Evolutionary conservation across 192 early-diverging fungal genomes (phyloP).

Genomic region (Umbelopsis ramanniana): DNA sequence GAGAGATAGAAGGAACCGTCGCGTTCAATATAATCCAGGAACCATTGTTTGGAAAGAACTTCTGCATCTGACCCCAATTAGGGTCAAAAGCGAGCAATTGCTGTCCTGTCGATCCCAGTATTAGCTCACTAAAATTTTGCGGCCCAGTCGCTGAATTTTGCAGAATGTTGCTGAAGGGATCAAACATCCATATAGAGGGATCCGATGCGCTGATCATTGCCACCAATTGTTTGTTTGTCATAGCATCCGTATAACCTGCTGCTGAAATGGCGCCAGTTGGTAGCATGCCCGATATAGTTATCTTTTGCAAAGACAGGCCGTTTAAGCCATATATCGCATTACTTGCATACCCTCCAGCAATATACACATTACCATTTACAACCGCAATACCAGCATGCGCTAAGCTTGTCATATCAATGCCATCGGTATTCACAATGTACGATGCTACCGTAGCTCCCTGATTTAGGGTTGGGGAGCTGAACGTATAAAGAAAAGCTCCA

Average conservation of each 20-base stretch:
- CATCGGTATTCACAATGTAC: background rate
- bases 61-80: conserved; percentile 8
- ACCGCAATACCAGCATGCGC: background rate
- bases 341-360: conserved; percentile 11
- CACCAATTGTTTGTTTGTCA: conserved; percentile 16
- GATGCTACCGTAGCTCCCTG: background rate
- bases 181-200: conserved; percentile 18
- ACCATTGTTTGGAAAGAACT: background rate
- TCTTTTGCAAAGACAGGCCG: background rate
- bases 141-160: conserved; percentile 13
- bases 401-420: conserved; percentile 2
- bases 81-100: conserved; percentile 13
- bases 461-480: background rate
- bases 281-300: background rate
- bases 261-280: conserved; percentile 11
- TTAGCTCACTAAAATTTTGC: background rate
- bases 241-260: background rate
- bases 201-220: conserved; percentile 18
- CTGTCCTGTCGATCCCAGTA: conserved; percentile 16
- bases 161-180: conserved; percentile 8
- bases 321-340: background rate
- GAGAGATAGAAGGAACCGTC: background rate
- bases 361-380: conserved; percentile 2
- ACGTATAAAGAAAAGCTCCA: background rate
- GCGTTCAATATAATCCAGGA: background rate